A percentile compares a stretch with the other conserved stretches of the same genome.
Conservation (phyloP, 164 flowering plant genomes). For the Buxus sempervirens region DNA sequence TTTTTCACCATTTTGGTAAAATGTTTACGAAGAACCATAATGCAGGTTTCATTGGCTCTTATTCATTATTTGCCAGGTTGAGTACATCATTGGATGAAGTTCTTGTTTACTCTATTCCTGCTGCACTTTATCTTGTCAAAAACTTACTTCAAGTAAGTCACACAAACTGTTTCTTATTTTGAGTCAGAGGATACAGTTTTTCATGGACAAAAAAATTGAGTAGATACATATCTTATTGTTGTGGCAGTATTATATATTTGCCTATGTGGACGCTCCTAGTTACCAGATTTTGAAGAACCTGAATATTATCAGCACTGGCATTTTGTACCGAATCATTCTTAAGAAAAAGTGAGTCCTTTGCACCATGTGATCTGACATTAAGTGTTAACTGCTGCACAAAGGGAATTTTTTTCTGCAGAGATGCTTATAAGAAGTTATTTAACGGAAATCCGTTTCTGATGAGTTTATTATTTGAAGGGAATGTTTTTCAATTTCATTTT, state of each 20-base stretch:
- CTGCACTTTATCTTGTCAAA: conserved; percentile 88
- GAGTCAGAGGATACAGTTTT: not conserved
- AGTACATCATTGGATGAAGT: conserved; percentile 88
- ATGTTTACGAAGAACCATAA: not conserved
- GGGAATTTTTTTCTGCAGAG: not conserved
- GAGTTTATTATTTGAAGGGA: not conserved
- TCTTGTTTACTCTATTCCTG: conserved; percentile 88
- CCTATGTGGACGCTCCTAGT: conserved; percentile 98
- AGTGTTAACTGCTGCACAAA: not conserved
- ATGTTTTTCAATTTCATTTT: not conserved
- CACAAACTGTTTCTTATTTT: not conserved
- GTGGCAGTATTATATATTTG: conserved; percentile 96
- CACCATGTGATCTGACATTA: not conserved
- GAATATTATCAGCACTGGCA: conserved; percentile 94
- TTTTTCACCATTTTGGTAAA: not conserved
- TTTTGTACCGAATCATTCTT: conserved; percentile 82
- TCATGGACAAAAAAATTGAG: not conserved
- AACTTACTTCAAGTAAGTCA: conserved; percentile 80
- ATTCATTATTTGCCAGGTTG: conserved; percentile 46
- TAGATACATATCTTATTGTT: conserved; percentile 9
- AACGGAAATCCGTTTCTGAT: not conserved
- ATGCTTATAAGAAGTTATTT: not conserved
- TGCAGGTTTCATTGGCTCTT: not conserved
- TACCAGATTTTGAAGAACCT: conserved; percentile 95
- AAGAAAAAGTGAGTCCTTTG: conserved; percentile 65